Evolutionary conservation across 2,329 filamentous ascomycete genomes (phyloP).

Genomic region (Aspergillus pseudotamarii): DNA sequence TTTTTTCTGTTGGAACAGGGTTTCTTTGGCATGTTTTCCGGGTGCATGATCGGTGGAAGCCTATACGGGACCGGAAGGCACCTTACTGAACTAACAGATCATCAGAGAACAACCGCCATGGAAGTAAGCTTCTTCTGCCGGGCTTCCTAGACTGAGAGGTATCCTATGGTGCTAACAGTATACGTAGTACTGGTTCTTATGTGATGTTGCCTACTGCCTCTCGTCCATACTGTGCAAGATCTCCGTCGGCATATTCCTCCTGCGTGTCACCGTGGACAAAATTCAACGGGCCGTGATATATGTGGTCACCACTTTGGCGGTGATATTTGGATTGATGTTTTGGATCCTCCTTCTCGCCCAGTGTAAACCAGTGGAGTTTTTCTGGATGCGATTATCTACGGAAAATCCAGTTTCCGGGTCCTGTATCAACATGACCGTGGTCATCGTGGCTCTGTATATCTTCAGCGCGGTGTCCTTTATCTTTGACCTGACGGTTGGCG

Average conservation of each 20-base stretch:
- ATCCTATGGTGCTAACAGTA: background rate
- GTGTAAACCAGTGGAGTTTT: conserved; percentile 51
- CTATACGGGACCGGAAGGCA: conserved; percentile 28
- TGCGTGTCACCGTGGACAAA: conserved; percentile 48
- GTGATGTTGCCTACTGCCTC: conserved; percentile 52
- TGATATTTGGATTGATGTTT: conserved; percentile 47
- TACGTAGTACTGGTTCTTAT: conserved; percentile 48
- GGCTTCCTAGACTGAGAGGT: background rate
- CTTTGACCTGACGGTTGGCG: conserved; percentile 23
- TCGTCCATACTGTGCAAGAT: conserved; percentile 50
- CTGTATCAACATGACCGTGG: conserved; percentile 14
- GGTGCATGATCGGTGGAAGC: conserved; percentile 24
- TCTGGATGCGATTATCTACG: conserved; percentile 42
- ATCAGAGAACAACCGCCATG: conserved; percentile 20
- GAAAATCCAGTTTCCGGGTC: conserved; percentile 6
- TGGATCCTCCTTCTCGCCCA: conserved; percentile 53
- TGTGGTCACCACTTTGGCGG: conserved; percentile 43
- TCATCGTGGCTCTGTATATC: conserved; percentile 21
- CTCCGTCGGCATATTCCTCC: conserved; percentile 52
- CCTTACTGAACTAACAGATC: conserved; percentile 11
- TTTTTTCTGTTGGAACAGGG: conserved; percentile 5
- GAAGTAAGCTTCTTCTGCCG: conserved; percentile 10
- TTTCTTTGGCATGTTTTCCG: conserved; percentile 25
- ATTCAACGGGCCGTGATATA: conserved; percentile 50
- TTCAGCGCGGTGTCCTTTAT: conserved; percentile 22